Evolutionary conservation across 441 rosid species (phyloP).

Genomic region (Bruguiera hainesii): DNA sequence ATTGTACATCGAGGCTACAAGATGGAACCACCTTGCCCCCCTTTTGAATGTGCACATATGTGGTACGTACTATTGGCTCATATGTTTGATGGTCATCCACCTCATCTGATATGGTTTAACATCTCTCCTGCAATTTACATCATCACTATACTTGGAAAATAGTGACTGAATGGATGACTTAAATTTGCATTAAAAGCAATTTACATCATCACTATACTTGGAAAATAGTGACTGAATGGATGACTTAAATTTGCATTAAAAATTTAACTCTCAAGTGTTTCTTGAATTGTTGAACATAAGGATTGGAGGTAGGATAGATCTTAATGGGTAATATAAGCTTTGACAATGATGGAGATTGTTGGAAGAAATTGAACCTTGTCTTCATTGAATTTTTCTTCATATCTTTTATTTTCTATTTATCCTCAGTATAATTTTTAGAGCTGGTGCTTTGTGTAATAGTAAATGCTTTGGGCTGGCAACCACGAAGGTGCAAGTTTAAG

Average conservation of each 20-base stretch:
- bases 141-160: background rate
- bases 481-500: too few species aligned
- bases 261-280: too few species aligned
- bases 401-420: background rate
- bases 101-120: background rate
- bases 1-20: constrained; percentile 89
- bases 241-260: too few species aligned
- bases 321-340: too few species aligned
- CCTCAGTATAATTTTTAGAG: background rate
- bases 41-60: constrained; percentile 98
- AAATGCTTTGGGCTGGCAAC: background rate
- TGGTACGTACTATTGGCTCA: constrained; percentile 53
- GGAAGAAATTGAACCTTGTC: too few species aligned
- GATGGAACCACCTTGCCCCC: constrained; percentile 98
- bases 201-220: background rate
- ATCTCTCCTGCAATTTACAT: background rate
- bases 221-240: too few species aligned
- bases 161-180: too few species aligned
- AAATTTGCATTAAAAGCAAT: background rate
- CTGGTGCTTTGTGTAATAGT: background rate
- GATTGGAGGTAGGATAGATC: too few species aligned
- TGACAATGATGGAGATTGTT: too few species aligned
- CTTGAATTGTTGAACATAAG: too few species aligned
- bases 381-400: background rate
- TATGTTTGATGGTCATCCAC: constrained; percentile 9